These are phyloP conservation scores for Lasiosphaeria ovina DNA, from an alignment of 495 filamentous ascomycete genomes.

Conservation along the genomic window DNA sequence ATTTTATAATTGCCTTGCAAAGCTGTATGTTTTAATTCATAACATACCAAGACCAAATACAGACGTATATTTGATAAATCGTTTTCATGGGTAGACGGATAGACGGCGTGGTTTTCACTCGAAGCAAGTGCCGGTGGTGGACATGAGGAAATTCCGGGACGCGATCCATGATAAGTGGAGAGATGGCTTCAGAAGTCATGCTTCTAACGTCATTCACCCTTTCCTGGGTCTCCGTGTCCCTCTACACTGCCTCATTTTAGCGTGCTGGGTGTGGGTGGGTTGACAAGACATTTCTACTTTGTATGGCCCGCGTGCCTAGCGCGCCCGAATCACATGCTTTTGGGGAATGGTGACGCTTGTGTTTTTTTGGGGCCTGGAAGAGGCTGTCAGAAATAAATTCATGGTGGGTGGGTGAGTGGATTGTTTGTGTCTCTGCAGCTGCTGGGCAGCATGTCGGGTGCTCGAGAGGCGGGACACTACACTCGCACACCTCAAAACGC, in stretches of 20 bases:
- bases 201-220: constrained; percentile 15
- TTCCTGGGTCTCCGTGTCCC: too few relatives aligned
- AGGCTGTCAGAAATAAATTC: not conserved
- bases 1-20: too few relatives aligned
- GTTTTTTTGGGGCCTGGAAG: too few relatives aligned
- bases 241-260: not conserved
- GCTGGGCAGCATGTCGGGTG: too few relatives aligned
- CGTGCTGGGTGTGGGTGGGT: not conserved
- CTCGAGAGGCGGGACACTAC: too few relatives aligned
- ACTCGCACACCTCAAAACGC: too few relatives aligned
- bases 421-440: not conserved
- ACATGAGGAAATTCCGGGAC: not conserved
- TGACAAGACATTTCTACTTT: too few relatives aligned
- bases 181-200: constrained; percentile 1
- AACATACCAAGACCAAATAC: not conserved
- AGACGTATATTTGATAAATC: constrained; percentile 4
- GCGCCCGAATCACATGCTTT: not conserved
- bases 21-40: too few relatives aligned
- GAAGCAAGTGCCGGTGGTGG: too few relatives aligned
- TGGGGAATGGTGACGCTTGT: not conserved
- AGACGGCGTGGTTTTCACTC: too few relatives aligned
- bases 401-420: not conserved
- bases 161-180: too few relatives aligned
- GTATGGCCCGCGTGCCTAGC: not conserved
- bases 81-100: too few relatives aligned